These are phyloP conservation scores for Thuidium tamariscinum DNA, from an alignment of 225 moss, liverwort and hornwort species.

Conservation along the genomic window DNA sequence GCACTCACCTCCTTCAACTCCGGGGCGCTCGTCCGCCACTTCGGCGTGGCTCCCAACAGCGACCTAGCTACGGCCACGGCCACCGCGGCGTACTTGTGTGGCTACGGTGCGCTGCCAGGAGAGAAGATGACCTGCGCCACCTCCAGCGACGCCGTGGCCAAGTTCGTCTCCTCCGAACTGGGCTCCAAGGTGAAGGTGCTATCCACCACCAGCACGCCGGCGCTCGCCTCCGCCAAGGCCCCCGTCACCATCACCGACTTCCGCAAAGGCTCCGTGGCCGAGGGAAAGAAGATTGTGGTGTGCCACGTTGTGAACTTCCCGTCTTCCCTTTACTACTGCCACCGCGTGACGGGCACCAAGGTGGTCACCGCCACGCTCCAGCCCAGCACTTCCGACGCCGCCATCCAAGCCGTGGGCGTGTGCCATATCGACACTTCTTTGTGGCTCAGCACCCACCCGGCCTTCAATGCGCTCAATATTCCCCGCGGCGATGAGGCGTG, in stretches of 20 bases:
- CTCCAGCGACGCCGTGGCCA: not conserved
- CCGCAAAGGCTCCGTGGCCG: not conserved
- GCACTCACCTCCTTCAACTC: not conserved
- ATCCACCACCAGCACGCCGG: not conserved
- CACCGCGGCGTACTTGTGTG: not conserved
- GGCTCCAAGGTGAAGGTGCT: not conserved
- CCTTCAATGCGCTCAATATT: not conserved
- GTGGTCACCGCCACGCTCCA: not conserved
- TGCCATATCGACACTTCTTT: too few relatives aligned
- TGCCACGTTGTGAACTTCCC: too few relatives aligned
- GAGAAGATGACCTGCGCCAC: not conserved
- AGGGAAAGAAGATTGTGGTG: not conserved
- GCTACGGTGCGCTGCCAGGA: not conserved
- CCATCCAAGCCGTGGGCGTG: too few relatives aligned
- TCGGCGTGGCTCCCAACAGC: not conserved
- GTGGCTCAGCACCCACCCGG: too few relatives aligned
- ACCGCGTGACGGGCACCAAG: not conserved
- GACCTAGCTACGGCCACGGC: not conserved
- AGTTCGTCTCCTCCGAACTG: not conserved
- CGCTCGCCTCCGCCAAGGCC: not conserved
- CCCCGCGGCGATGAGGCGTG: not conserved
- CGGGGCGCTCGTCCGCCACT: not conserved
- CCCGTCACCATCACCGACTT: not conserved
- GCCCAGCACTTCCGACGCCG: not conserved
- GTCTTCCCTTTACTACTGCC: not conserved